Percentiles rank a stretch among this genome's conserved stretches.
These are phyloP conservation scores for Castanospermum australe DNA, from an alignment of 306 rosid species.

Conservation along the genomic window DNA sequence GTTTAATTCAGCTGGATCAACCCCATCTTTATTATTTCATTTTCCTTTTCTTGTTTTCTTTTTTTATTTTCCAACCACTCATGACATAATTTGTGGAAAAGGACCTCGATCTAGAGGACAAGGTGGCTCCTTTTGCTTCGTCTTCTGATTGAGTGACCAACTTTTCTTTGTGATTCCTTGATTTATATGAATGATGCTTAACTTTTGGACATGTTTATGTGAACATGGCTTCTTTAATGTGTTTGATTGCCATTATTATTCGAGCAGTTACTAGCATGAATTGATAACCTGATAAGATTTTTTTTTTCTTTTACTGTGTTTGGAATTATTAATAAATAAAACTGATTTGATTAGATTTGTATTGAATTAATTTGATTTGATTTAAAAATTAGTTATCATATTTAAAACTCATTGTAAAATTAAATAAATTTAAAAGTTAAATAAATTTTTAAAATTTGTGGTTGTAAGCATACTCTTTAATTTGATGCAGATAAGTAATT, in stretches of 20 bases:
- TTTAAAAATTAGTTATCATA: too few relatives aligned
- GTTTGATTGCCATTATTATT: too few relatives aligned
- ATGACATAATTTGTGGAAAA: conserved; percentile 20
- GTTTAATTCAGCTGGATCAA: not conserved
- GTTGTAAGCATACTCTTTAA: too few relatives aligned
- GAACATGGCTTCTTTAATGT: conserved; percentile 13
- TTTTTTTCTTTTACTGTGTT: not conserved
- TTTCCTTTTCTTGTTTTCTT: not conserved
- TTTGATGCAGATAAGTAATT: too few relatives aligned
- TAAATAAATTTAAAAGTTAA: too few relatives aligned
- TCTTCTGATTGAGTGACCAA: conserved; percentile 1
- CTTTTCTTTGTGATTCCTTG: conserved; percentile 12
- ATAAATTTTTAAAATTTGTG: too few relatives aligned
- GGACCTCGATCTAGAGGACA: not conserved
- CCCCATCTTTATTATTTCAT: not conserved
- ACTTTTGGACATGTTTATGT: conserved; percentile 22
- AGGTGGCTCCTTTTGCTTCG: not conserved
- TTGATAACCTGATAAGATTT: not conserved
- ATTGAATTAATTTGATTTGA: too few relatives aligned
- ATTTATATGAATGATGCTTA: conserved; percentile 29
- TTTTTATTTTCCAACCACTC: not conserved
- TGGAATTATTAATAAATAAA: too few relatives aligned
- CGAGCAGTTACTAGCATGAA: not conserved
- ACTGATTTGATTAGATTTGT: too few relatives aligned
- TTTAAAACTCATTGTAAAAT: too few relatives aligned